Conservation (phyloP, 495 filamentous ascomycete genomes). For the Filosporella fistucella region DNA sequence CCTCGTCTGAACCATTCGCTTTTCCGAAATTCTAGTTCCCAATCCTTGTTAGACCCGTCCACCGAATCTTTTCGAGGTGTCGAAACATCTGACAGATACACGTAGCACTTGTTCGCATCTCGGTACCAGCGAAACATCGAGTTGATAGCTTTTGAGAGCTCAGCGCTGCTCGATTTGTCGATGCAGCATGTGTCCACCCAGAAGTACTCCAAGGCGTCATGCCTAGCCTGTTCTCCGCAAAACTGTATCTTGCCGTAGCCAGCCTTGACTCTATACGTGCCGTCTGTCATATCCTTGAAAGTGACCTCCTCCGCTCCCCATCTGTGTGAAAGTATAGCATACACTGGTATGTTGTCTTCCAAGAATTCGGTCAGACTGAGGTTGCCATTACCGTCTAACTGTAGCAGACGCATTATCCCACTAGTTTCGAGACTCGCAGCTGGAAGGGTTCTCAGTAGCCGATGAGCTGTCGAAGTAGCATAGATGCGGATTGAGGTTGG, state of each 20-base stretch:
- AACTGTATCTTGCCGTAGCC: conserved; percentile 12
- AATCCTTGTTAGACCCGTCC: background rate
- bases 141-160: conserved; percentile 4
- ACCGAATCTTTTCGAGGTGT: background rate
- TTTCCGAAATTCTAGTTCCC: conserved; percentile 15
- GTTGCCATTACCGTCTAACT: conserved; percentile 3
- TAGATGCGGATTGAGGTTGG: conserved; percentile 10
- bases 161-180: background rate
- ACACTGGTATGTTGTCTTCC: conserved; percentile 4
- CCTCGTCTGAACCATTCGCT: conserved; percentile 1
- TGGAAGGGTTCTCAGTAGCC: conserved; percentile 9
- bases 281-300: conserved; percentile 16
- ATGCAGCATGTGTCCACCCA: conserved; percentile 2
- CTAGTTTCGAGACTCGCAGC: conserved; percentile 14
- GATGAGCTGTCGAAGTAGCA: conserved; percentile 11
- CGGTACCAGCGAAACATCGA: too few species aligned
- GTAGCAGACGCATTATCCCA: conserved; percentile 9
- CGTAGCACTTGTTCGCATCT: conserved; percentile 2
- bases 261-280: conserved; percentile 2
- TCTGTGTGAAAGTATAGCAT: conserved; percentile 12
- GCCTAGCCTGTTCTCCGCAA: background rate
- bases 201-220: conserved; percentile 1
- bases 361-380: conserved; percentile 9
- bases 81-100: conserved; percentile 8
- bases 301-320: conserved; percentile 23